Conservation (phyloP, 2,329 filamentous ascomycete genomes). For the Xylaria digitata region DNA sequence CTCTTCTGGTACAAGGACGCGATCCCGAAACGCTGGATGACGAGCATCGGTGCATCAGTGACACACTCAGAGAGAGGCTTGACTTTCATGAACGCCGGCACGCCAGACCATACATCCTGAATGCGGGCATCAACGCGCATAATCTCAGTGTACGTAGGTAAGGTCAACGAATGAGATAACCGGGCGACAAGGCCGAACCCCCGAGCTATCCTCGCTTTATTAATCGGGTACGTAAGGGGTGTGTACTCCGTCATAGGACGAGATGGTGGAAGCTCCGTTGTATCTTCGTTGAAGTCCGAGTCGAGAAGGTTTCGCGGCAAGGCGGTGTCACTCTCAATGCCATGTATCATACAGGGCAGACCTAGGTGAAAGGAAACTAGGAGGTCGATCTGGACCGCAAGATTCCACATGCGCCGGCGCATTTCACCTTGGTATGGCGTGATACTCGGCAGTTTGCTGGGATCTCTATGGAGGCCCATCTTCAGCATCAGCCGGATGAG, state of each 20-base stretch:
- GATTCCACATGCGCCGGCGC: conserved; percentile 64
- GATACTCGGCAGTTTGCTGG: conserved; percentile 62
- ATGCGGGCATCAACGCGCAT: conserved; percentile 60
- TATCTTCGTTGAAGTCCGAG: conserved; percentile 71
- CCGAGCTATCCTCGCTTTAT: conserved; percentile 60
- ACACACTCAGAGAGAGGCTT: conserved; percentile 61
- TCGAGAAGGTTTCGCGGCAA: conserved; percentile 72
- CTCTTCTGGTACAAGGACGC: conserved; percentile 65
- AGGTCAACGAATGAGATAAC: conserved; percentile 61
- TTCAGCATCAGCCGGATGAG: conserved; percentile 66
- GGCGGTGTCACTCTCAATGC: conserved; percentile 71
- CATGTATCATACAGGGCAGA: conserved; percentile 72
- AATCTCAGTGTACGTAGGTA: conserved; percentile 62
- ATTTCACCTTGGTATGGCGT: conserved; percentile 66
- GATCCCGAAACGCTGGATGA: conserved; percentile 66
- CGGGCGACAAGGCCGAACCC: conserved; percentile 63
- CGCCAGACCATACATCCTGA: conserved; percentile 56
- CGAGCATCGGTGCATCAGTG: conserved; percentile 58
- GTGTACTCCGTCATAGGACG: conserved; percentile 71
- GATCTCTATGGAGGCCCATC: conserved; percentile 69
- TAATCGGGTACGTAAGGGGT: conserved; percentile 65
- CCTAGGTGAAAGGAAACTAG: conserved; percentile 75
- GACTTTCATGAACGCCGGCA: conserved; percentile 63
- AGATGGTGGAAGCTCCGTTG: conserved; percentile 64
- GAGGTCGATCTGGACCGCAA: conserved; percentile 69